Base-by-base conservation (phyloP, 2,329 filamentous ascomycete genomes). In the Fusarium caatingaense region DNA sequence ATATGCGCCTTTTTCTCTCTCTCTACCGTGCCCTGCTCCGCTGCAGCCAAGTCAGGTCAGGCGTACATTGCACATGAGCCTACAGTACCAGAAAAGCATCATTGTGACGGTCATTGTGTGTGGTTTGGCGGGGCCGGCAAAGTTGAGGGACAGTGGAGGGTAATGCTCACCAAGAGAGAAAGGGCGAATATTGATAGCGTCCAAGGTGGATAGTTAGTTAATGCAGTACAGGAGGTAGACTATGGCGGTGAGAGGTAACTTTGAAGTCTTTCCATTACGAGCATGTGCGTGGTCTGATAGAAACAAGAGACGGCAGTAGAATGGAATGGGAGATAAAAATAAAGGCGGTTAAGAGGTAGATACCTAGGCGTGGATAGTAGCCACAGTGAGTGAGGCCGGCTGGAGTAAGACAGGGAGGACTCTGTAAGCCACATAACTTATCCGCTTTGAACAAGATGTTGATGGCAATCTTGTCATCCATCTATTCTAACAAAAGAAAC, bases 161-260 rank as follows among this genome's bases (percentile, higher is more conserved):
- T 50, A 44, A 54, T 23, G 51, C 71, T 72, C 64, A 73, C 71
- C 69, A 71, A 72, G 56, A 69, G 55, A 63, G 25, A 41, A 56
- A 27, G 51, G 54, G 51, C 53, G 47, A 63, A 53, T 40, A 27
- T 44, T 27, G 34, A 61, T 56, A 61, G 62, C n/a, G 49, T 41
- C 49, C 21, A n/a, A 12, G 18, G 32, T 51, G 32, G 49, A 51
- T 51, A 40, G 32, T 18, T 16, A 37, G 32, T 37, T 16, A 37
- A 27, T 20, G 21, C 47, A 13, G 18, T 20, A 51, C 18, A 23
- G 41, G 23, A 13, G 21, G 44, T 46, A 50, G 23, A 15, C 18
- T 25, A 27, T 46, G 50, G 66, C 56, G 56, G 56, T 55, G 61
- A 59, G 40, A 49, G n/a, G 23, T 25, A 37, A 51, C 13, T 21